Evolutionary conservation across 208 protist genomes (phyloP), one percentile per base, ranked within the genome.

Genomic region (Trypanosoma grayi): DNA sequence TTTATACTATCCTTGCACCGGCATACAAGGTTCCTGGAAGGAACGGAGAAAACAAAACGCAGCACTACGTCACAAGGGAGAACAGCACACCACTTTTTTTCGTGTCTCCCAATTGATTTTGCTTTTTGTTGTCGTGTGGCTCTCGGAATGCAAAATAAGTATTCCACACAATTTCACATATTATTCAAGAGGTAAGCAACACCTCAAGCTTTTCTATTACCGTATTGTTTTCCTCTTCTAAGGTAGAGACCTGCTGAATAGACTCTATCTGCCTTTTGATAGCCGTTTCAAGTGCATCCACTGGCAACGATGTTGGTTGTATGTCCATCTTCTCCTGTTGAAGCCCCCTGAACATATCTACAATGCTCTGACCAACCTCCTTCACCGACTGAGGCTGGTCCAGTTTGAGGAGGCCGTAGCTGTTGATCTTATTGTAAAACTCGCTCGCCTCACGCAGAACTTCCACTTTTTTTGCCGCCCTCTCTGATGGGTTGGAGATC

Each of bases 271-370:
- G 90, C 0, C 86, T 69, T 16, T 79, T 63, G 37, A 95, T 90
- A n/a, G 90, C 85, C 22, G 64, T 81, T 56, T 90, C 86, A 2
- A 95, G 73, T 0, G 86, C 73, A 36, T 93, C 85, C 10, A 50
- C 51, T 0, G 85, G 63, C 60, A 95, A 76, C 10, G 60, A 52
- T 33, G 77, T 68, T n/a, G 79, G 67, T 27, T 81, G 74, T 18
- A 81, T 83, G 20, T 83, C 65, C 2, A 48, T 40, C 25, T 64
- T 67, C 1, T 67, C 58, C 28, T 79, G 50, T 24, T 87, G 27
- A 20, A 92, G 62, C 24, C 91, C 85, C 9, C 77, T 77, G 75
- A 83, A 95, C 83, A 95, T 95, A 14, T 73, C 54, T 6, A 85
- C 81, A 45, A 95, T 89, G 44, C 76, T 86, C 36, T 80, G 36